A percentile compares a stretch with the other conserved stretches of the same genome.
phyloP scores from a whole-genome alignment of 2,329 filamentous ascomycete genomes.

The Venturia carpophila region DNA sequence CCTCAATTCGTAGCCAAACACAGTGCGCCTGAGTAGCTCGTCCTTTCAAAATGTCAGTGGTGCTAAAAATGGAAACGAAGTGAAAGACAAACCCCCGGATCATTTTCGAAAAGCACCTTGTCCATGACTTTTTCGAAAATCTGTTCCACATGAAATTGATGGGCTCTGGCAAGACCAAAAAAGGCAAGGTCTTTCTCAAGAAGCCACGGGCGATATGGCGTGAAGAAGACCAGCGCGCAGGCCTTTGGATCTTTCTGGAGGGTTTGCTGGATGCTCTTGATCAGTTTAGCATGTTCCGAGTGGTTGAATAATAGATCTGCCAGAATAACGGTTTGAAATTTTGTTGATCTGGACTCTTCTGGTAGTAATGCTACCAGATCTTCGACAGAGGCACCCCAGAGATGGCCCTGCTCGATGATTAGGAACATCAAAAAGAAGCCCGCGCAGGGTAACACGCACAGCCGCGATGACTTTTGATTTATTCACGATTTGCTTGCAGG shows the following conservation, averaged over 20 bases:
- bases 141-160: conserved; percentile 70
- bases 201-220: conserved; percentile 87
- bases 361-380: conserved; percentile 52
- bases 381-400: conserved; percentile 66
- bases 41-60: conserved; percentile 43
- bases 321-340: conserved; percentile 76
- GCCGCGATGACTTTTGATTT: conserved; percentile 34
- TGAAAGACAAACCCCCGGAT: conserved; percentile 56
- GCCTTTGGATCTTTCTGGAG: conserved; percentile 50
- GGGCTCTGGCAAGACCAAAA: conserved; percentile 65
- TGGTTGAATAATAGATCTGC: conserved; percentile 90
- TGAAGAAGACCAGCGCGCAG: conserved; percentile 82
- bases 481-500: conserved; percentile 39
- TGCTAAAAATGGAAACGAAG: not conserved
- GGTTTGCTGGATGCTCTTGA: conserved; percentile 62
- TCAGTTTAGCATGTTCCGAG: conserved; percentile 71
- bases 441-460: conserved; percentile 22
- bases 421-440: conserved; percentile 11
- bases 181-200: conserved; percentile 77
- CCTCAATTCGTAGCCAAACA: conserved; percentile 64
- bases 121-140: conserved; percentile 76
- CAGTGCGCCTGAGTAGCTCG: conserved; percentile 69
- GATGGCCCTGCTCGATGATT: conserved; percentile 53
- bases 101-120: conserved; percentile 79
- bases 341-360: conserved; percentile 24